Evolutionary conservation across 331 rosid species (phyloP), one percentile per base, ranked within the genome.

Genomic region (Quercus tomentella): DNA sequence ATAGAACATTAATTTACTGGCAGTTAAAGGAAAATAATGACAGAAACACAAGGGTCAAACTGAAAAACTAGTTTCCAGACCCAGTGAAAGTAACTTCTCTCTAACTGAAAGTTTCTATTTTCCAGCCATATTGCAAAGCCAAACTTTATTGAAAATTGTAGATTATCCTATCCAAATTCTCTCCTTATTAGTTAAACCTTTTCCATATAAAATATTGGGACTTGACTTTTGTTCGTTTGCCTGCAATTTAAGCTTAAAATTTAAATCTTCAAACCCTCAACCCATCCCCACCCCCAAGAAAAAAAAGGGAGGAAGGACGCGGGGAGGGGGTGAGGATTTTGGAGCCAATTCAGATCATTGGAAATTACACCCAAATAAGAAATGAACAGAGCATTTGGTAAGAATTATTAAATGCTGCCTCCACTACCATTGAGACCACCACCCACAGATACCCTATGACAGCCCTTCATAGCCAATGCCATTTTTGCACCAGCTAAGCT

Each of bases 21-120:
- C 52, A 75, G 77, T 61, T 26, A 60, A 41, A 56, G 16, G 45
- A 86, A 17, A 45, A 4, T 31, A 12, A 75, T 56, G 78, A 68
- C 15, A 72, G 23, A 30, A 77, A 55, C 30, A 18, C 41, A 67
- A 9, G 72, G 45, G 72, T 31, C 12, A 33, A 35, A 31, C 72
- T n/a, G 15, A 67, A 4, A 62, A 26, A 63, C 5, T 28, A 63
- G 41, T 26, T 63, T 14, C 17, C 16, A 26, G 8, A 6, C 21
- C 12, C 18, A 33, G 41, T 5, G 41, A 16, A n/a, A 2, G 70
- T 41, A 26, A 28, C 21, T 62, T 62, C 69, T 25, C n/a, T 26
- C 70, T 5, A 26, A 63, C 37, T 26, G 37, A 63, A 63, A 62
- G 21, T 26, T 26, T n/a, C 20, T 15, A 63, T 28, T 26, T 15